Evolutionary conservation across 2,329 filamentous ascomycete species (phyloP), one percentile per base, ranked within the genome.

Genomic region (Cercospora sojina): DNA sequence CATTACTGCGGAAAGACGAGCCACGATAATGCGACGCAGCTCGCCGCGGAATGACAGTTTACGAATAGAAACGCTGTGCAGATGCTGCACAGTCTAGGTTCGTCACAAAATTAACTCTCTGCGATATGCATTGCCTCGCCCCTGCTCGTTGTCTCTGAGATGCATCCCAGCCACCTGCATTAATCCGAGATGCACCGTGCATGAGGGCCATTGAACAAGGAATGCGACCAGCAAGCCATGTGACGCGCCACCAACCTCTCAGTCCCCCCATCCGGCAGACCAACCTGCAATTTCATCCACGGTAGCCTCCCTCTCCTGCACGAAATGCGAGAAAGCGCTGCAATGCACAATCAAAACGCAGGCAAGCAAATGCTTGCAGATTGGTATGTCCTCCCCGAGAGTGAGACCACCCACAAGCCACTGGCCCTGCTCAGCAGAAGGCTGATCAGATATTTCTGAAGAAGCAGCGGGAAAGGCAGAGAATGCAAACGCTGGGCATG

Each of bases 351-450:
- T 89, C 64, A 98, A 77, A 47, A 94, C 79, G 77, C 91, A 96
- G 1, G 94, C 94, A 16, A 98, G 84, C 5, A 98, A 79, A 79
- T 99, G 94, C 80, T 97, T 97, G 77, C 94, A 99, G 79, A 91
- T 72, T 5, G 84, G 84, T 62, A 65, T 85, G 80, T 41, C 79
- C 75, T 3, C 70, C 31, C 62, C 77, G 72, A 57, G 79, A 64
- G 80, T 82, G 61, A 84, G 59, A 0, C 86, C 86, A 0, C 87
- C 87, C 71, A 87, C 71, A 3, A 43, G 29, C 67, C 70, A 71
- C n/a, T 56, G 58, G 18, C 32, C 13, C 10, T 61, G 35, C 29
- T 41, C 2, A n/a, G 29, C 13, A 23, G n/a, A 25, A 16, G 29
- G 47, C 23, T 31, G 25, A 58, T 35, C 53, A 41, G 56, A 47